Conservation (phyloP, 768 basidiomycete species). For the Phanerochaete carnosa region DNA sequence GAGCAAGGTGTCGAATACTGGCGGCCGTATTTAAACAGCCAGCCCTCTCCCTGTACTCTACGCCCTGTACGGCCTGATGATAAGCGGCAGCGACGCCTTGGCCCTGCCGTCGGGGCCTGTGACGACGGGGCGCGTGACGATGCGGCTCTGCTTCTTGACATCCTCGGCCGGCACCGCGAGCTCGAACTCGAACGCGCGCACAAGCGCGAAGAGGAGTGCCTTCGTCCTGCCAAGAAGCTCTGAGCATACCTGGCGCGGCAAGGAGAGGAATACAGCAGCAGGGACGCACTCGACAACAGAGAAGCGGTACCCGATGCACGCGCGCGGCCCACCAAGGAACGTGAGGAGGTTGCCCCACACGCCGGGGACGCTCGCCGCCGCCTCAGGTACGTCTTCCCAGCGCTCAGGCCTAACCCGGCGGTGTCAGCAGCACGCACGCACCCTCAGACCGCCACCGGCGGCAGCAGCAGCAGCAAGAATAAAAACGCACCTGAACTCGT, state of each 20-base stretch:
- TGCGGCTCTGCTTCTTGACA: constrained; percentile 14
- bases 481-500: constrained; percentile 51
- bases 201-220: constrained; percentile 28
- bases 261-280: neutral
- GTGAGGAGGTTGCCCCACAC: constrained; percentile 58
- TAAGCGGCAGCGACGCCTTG: constrained; percentile 22
- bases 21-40: too few species aligned
- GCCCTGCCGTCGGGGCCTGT: constrained; percentile 6
- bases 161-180: constrained; percentile 23
- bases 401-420: constrained; percentile 53
- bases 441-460: neutral
- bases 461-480: neutral
- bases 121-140: constrained; percentile 24
- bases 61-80: constrained; percentile 15
- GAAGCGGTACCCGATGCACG: constrained; percentile 69
- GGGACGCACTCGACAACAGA: constrained; percentile 55
- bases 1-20: too few species aligned
- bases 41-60: neutral
- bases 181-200: constrained; percentile 29
- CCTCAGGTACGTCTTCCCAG: too few species aligned
- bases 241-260: neutral
- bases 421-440: neutral
- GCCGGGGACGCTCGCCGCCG: constrained; percentile 46
- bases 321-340: constrained; percentile 62
- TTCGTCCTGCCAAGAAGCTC: constrained; percentile 24